Evolutionary conservation across 1,284 basidiomycete genomes (phyloP).

Genomic region (Ceratobasidium papillatum): DNA sequence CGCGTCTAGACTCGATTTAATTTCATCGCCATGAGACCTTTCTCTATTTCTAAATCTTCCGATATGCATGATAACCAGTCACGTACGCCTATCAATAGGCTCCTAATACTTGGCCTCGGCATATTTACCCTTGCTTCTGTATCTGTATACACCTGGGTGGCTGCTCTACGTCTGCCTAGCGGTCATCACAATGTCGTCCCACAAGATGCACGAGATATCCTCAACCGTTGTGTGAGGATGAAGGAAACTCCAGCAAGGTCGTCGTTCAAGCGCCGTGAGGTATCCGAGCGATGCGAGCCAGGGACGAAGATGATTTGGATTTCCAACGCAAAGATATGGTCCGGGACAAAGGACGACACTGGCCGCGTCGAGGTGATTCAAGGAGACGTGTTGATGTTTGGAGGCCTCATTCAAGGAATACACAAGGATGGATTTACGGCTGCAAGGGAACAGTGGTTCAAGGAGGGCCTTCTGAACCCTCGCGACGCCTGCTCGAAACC

Average conservation of each 20-base stretch:
- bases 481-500: too few species aligned
- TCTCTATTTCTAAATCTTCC: too few species aligned
- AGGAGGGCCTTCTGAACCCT: too few species aligned
- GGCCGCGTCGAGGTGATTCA: conserved; percentile 50
- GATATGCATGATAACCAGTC: neutral
- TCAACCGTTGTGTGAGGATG: neutral
- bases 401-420: conserved; percentile 54
- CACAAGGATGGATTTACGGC: conserved; percentile 46
- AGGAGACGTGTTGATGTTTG: conserved; percentile 52
- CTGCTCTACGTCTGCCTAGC: neutral
- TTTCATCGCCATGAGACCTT: neutral
- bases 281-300: conserved; percentile 75
- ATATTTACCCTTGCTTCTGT: neutral
- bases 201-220: conserved; percentile 5
- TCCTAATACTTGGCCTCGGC: neutral
- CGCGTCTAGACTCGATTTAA: neutral
- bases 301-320: conserved; percentile 74
- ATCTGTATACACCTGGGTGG: neutral
- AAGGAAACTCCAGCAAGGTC: neutral
- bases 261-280: conserved; percentile 55
- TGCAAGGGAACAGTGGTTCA: neutral
- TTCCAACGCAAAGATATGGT: conserved; percentile 82
- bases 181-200: neutral
- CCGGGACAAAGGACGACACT: conserved; percentile 65
- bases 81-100: neutral